These are phyloP conservation scores for Penicillium parvum DNA, from an alignment of 495 filamentous ascomycete species.

Conservation along the genomic window DNA sequence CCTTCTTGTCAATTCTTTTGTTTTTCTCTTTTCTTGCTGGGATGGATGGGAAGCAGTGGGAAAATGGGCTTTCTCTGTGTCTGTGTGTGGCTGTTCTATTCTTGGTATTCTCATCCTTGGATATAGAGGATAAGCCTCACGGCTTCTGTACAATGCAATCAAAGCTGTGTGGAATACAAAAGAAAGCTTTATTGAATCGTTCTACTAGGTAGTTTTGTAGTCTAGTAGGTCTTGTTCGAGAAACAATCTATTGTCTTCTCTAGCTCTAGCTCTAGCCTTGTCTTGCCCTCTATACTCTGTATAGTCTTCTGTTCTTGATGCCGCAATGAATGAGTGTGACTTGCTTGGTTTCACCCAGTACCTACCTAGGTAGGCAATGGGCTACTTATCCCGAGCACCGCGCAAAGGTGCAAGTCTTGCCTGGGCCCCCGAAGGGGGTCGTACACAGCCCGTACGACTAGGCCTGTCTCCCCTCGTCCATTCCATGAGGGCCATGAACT, in stretches of 20 bases:
- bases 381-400: conserved; percentile 4
- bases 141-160: conserved; percentile 29
- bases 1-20: conserved; percentile 8
- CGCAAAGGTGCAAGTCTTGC: conserved; percentile 3
- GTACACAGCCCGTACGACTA: conserved; percentile 2
- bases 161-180: too few species aligned
- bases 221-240: too few species aligned
- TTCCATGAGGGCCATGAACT: not conserved
- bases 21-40: conserved; percentile 13
- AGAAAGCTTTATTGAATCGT: too few species aligned
- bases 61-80: conserved; percentile 16
- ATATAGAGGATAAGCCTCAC: conserved; percentile 19
- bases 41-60: conserved; percentile 2
- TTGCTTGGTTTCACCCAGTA: conserved; percentile 3
- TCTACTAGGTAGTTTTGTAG: too few species aligned
- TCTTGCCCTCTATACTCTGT: not conserved
- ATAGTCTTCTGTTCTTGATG: too few species aligned
- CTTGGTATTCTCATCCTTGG: conserved; percentile 18
- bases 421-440: not conserved
- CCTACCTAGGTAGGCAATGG: too few species aligned
- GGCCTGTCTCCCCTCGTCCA: not conserved
- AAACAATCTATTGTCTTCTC: not conserved
- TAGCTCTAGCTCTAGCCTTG: not conserved
- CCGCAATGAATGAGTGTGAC: not conserved
- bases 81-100: conserved; percentile 12